Evolutionary conservation across 2,329 filamentous ascomycete genomes (phyloP).

Genomic region (Blastomyces gilchristii): DNA sequence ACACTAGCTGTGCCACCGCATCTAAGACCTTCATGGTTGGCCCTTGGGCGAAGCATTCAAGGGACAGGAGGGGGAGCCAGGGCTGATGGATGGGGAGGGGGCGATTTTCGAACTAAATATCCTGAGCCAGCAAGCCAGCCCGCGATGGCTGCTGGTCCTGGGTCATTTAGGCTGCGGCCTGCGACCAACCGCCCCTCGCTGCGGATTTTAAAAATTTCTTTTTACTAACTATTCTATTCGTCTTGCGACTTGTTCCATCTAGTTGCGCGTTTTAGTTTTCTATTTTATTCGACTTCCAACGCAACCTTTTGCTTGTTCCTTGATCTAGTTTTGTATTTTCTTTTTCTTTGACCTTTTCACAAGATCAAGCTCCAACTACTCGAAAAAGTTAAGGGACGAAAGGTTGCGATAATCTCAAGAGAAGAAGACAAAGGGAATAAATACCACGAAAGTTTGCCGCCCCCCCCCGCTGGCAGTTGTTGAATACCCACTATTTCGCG

Average conservation of each 20-base stretch:
- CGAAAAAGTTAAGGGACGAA: neutral
- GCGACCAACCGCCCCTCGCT: neutral
- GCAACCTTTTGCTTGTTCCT: neutral
- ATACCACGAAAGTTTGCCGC: neutral
- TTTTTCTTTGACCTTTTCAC: neutral
- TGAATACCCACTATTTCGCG: neutral
- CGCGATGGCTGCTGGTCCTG: neutral
- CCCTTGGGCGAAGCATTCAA: neutral
- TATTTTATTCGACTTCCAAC: neutral
- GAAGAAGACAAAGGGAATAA: neutral
- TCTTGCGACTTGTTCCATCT: neutral
- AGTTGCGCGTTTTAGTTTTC: neutral
- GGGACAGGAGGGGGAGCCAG: neutral
- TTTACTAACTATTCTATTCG: too few species aligned
- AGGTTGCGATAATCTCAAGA: neutral
- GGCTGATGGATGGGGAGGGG: neutral
- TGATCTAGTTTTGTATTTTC: neutral
- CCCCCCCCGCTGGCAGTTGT: neutral
- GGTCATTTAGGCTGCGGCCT: neutral
- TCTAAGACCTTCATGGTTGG: constrained; percentile 2
- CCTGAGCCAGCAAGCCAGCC: neutral
- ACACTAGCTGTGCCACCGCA: constrained; percentile 9
- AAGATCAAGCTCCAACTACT: neutral
- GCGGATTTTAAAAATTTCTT: neutral
- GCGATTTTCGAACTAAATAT: neutral